Percentiles rank a stretch among this genome's conserved stretches.
These are phyloP conservation scores for Ceratocystis harringtonii DNA, from an alignment of 2,329 filamentous ascomycete genomes.

Conservation along the genomic window DNA sequence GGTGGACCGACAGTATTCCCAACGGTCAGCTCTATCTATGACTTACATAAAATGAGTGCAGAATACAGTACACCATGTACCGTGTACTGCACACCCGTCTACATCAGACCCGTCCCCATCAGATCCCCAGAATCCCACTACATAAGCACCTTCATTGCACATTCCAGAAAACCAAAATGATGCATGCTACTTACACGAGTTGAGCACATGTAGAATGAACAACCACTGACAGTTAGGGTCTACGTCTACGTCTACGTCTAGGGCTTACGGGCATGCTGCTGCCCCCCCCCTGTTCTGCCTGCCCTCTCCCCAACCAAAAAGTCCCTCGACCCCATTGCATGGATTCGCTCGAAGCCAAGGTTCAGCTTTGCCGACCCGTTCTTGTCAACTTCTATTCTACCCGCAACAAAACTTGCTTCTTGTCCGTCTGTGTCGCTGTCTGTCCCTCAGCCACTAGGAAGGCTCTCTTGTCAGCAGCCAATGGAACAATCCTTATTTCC, in stretches of 20 bases:
- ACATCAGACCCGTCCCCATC: not conserved
- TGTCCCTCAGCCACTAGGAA: too few relatives aligned
- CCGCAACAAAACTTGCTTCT: too few relatives aligned
- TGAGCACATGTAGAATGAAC: not conserved
- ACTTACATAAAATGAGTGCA: not conserved
- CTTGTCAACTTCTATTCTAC: too few relatives aligned
- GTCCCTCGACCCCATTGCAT: not conserved
- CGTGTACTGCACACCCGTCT: not conserved
- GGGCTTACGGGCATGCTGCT: not conserved
- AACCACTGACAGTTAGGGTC: not conserved
- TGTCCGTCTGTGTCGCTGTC: too few relatives aligned
- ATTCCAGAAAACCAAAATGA: not conserved
- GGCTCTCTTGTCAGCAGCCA: too few relatives aligned
- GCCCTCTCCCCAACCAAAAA: not conserved
- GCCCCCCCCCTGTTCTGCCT: not conserved
- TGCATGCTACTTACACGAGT: not conserved
- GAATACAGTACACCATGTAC: not conserved
- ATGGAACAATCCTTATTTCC: too few relatives aligned
- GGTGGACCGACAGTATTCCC: too few relatives aligned
- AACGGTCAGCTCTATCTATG: not conserved
- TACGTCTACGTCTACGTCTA: not conserved
- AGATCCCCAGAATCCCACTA: not conserved
- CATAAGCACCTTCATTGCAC: not conserved
- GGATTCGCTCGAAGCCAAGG: too few relatives aligned
- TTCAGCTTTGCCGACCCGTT: too few relatives aligned